Conservation (phyloP, 2,329 filamentous ascomycete species). For the Daldinia eschscholtzii region DNA sequence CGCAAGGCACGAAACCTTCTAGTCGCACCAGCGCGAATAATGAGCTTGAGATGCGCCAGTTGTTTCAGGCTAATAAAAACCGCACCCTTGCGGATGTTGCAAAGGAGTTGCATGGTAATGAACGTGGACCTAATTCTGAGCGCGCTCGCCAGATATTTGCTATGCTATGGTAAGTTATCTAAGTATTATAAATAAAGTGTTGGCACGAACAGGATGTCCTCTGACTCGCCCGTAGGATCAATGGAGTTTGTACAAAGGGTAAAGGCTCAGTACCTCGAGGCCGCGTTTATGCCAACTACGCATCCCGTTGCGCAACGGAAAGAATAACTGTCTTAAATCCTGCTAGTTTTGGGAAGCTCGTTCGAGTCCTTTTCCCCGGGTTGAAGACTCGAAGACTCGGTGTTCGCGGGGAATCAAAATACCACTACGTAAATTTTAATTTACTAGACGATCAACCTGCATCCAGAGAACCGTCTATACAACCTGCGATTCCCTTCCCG, state of each 20-base stretch:
- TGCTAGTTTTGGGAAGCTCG: constrained; percentile 96
- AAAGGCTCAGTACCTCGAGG: constrained; percentile 92
- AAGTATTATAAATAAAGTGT: not conserved
- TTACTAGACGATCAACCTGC: constrained; percentile 69
- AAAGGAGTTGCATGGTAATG: constrained; percentile 80
- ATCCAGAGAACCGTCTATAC: constrained; percentile 59
- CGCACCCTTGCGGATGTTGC: constrained; percentile 79
- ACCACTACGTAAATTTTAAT: constrained; percentile 86
- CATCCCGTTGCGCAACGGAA: constrained; percentile 90
- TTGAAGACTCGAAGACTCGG: constrained; percentile 92
- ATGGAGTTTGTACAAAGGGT: constrained; percentile 77
- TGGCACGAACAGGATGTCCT: not conserved
- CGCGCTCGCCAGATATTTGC: constrained; percentile 88
- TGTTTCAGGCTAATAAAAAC: constrained; percentile 77
- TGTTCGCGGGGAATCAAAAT: constrained; percentile 96
- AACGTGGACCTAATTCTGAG: constrained; percentile 84
- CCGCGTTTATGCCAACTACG: constrained; percentile 95
- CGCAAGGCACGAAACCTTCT: constrained; percentile 65
- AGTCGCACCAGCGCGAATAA: constrained; percentile 81
- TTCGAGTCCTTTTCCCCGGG: constrained; percentile 94
- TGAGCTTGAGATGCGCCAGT: constrained; percentile 82
- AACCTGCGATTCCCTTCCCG: constrained; percentile 63
- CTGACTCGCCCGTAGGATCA: constrained; percentile 70
- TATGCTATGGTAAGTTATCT: constrained; percentile 80
- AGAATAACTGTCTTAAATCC: constrained; percentile 95